Conservation (phyloP, 2,329 filamentous ascomycete species). For the Amauroascus niger region DNA sequence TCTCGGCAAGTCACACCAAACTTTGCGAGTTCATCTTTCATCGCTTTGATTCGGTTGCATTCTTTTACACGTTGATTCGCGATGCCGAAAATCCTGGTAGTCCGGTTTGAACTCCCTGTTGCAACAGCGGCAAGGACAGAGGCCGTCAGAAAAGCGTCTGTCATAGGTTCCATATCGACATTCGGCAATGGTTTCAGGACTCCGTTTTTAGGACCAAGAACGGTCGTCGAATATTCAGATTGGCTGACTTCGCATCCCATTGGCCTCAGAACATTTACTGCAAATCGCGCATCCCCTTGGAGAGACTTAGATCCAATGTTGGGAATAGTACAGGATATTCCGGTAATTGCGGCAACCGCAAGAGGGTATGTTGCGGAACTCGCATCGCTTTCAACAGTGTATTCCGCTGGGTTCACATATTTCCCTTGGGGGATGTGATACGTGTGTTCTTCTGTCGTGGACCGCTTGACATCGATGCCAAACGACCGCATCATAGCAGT, state of each 20-base stretch:
- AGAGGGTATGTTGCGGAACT: constrained; percentile 96
- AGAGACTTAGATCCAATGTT: constrained; percentile 90
- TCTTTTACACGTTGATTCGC: constrained; percentile 98
- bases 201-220: constrained; percentile 73
- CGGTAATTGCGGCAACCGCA: constrained; percentile 87
- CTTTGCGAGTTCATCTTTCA: constrained; percentile 89
- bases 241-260: constrained; percentile 93
- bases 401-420: constrained; percentile 76
- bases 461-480: constrained; percentile 69
- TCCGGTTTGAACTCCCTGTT: constrained; percentile 53
- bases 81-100: constrained; percentile 82
- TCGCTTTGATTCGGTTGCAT: constrained; percentile 90
- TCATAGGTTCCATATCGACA: constrained; percentile 99
- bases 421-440: constrained; percentile 82
- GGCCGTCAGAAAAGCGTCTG: constrained; percentile 91
- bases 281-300: constrained; percentile 91
- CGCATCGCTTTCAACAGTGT: constrained; percentile 90
- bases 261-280: constrained; percentile 74
- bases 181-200: constrained; percentile 64
- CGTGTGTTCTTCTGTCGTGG: constrained; percentile 70
- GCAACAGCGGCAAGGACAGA: constrained; percentile 88
- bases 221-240: constrained; percentile 75
- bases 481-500: constrained; percentile 95
- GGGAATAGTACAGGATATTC: constrained; percentile 87
- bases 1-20: constrained; percentile 81